These are phyloP conservation scores for Hypericum androsaemum DNA, from an alignment of 345 rosid species.

Conservation along the genomic window DNA sequence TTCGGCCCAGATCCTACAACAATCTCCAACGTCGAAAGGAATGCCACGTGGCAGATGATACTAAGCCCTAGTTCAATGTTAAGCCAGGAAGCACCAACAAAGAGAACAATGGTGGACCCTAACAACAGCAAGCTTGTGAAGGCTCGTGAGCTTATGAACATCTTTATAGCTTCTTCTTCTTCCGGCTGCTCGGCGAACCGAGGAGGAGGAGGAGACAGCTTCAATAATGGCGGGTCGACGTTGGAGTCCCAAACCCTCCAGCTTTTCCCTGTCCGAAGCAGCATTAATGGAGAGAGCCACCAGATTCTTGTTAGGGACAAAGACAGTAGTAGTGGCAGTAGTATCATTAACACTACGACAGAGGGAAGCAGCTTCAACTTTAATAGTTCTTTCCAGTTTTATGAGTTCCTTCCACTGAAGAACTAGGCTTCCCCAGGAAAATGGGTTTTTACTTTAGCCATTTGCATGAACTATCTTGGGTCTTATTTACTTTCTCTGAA, in stretches of 20 bases:
- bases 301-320: slow-evolving; percentile 3
- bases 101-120: neutral
- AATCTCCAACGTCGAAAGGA: slow-evolving; percentile 24
- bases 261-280: slow-evolving; percentile 51
- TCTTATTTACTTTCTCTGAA: neutral
- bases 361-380: neutral
- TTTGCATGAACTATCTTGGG: too few species aligned
- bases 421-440: slow-evolving; percentile 17
- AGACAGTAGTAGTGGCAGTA: neutral
- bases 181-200: neutral
- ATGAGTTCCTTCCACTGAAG: slow-evolving; percentile 79
- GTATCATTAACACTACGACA: slow-evolving; percentile 16
- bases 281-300: slow-evolving; percentile 26
- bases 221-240: neutral
- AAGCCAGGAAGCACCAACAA: neutral
- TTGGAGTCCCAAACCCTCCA: slow-evolving; percentile 50
- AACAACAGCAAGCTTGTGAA: slow-evolving; percentile 14
- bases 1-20: slow-evolving; percentile 10
- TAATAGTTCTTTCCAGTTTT: slow-evolving; percentile 35
- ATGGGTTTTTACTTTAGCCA: neutral
- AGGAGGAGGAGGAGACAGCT: slow-evolving; percentile 22
- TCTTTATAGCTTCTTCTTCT: slow-evolving; percentile 21
- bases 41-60: slow-evolving; percentile 59
- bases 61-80: too few species aligned
- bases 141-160: slow-evolving; percentile 16